These are phyloP conservation scores for Achaetomiella virescens DNA, from an alignment of 495 filamentous ascomycete genomes.

Conservation along the genomic window DNA sequence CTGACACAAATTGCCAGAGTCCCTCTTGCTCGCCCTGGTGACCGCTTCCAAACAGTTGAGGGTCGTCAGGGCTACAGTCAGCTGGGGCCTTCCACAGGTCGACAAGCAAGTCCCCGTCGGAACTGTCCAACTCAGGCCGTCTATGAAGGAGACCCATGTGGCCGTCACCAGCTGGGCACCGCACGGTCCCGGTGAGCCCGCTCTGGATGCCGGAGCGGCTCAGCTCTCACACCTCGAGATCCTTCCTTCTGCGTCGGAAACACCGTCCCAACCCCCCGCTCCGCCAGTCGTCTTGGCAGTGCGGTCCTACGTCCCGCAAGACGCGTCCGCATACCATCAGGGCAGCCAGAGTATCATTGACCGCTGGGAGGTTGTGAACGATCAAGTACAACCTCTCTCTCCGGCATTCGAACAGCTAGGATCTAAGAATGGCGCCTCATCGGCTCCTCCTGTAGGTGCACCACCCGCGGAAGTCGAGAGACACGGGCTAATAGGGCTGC, in stretches of 20 bases:
- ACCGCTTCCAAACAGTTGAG: constrained; percentile 62
- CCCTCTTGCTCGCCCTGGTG: constrained; percentile 56
- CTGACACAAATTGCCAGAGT: constrained; percentile 35
- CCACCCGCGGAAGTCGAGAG: neutral
- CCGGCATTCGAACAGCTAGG: constrained; percentile 68
- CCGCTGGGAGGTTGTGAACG: constrained; percentile 66
- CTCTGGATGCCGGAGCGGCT: constrained; percentile 47
- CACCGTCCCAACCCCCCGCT: constrained; percentile 40
- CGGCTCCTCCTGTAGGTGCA: constrained; percentile 36
- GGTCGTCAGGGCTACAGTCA: constrained; percentile 53
- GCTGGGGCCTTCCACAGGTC: constrained; percentile 38
- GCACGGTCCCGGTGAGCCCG: constrained; percentile 36
- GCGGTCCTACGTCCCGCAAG: constrained; percentile 55
- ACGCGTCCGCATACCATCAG: constrained; percentile 50
- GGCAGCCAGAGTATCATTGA: constrained; percentile 63
- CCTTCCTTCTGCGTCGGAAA: constrained; percentile 52
- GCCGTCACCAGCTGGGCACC: constrained; percentile 46
- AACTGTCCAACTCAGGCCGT: constrained; percentile 32
- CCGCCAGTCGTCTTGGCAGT: constrained; percentile 63
- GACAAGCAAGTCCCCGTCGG: constrained; percentile 36
- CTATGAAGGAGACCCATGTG: constrained; percentile 44
- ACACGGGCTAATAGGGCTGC: constrained; percentile 10
- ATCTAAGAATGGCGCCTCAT: constrained; percentile 45
- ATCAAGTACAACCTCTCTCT: constrained; percentile 55
- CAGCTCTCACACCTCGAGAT: constrained; percentile 62